Evolutionary conservation across 2,329 filamentous ascomycete species (phyloP), one percentile per base, ranked within the genome.

Genomic region (Periconia sp.): DNA sequence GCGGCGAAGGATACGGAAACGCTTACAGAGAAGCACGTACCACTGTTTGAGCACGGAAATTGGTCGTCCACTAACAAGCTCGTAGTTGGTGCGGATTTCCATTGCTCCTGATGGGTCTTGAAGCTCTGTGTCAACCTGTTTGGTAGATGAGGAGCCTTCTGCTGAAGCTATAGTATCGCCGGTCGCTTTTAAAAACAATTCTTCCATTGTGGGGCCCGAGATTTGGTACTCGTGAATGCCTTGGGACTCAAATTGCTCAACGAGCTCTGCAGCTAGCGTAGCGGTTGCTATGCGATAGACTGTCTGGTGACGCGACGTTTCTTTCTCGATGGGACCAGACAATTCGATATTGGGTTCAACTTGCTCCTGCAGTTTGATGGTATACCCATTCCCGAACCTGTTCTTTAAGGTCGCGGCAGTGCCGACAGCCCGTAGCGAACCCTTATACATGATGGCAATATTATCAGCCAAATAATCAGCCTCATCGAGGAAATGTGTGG

Each of bases 401-500:
- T 91, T 82, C 67, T 96, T 95, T 35, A 96, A 77, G 53, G 87
- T 87, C 4, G 90, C 89, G 1, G 89, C 89, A 3, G 89, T 89
- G 1, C 91, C 91, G 51, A 88, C 77, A 0, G 89, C 89, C 37
- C 88, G 86, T 1, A 95, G 76, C 1, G 81, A 83, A 10, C 92
- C 91, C 64, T 90, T 92, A 4, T 88, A 92, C 25, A 96, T 74
- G 42, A 96, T 89, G 2, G 85, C 87, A 52, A 96, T 94, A 45
- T 91, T 84, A 61, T 96, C 91, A 0, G 89, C 87, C 1, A 96
- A 78, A 2, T 95, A 76, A 60, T 96, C 91, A 0, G 91, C 91
- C 66, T 96, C 91, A 59, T 96, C 91, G 7, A 96, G 76, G 66
- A 95, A 96, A 66, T 96, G 91, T 0, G 91, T 96, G 0, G 91